These are phyloP conservation scores for Macrolepiota fuliginosa DNA, from an alignment of 768 basidiomycete species.

Conservation along the genomic window DNA sequence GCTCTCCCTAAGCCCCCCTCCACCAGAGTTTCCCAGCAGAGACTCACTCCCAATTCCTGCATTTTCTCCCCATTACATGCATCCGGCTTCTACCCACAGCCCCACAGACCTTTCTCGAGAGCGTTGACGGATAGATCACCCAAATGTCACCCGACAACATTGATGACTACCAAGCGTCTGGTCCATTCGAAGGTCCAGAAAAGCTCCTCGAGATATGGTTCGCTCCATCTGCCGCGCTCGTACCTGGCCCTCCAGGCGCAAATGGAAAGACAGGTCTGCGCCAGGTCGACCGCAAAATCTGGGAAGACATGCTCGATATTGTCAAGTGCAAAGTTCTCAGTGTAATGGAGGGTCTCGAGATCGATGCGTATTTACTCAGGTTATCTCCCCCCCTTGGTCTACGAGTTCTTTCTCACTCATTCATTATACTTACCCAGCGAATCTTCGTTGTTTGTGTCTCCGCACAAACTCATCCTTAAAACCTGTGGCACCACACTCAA, in stretches of 20 bases:
- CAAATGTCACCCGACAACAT: slow-evolving; percentile 30
- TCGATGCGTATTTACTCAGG: slow-evolving; percentile 97
- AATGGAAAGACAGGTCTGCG: slow-evolving; percentile 69
- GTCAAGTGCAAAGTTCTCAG: slow-evolving; percentile 97
- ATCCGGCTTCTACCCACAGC: slow-evolving; percentile 27
- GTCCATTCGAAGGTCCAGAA: slow-evolving; percentile 90
- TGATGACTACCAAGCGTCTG: slow-evolving; percentile 34
- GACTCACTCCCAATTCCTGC: slow-evolving; percentile 5
- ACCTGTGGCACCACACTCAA: slow-evolving; percentile 99
- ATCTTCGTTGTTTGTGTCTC: slow-evolving; percentile 93
- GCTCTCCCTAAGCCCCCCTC: not conserved
- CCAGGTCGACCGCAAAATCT: slow-evolving; percentile 67
- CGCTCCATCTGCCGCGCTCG: slow-evolving; percentile 65
- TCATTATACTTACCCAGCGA: slow-evolving; percentile 54
- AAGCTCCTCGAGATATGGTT: slow-evolving; percentile 99
- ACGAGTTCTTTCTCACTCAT: slow-evolving; percentile 11
- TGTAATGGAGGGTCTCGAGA: slow-evolving; percentile 82
- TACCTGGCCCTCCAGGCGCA: slow-evolving; percentile 41
- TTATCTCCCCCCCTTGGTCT: slow-evolving; percentile 33
- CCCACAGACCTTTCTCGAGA: slow-evolving; percentile 30
- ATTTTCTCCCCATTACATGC: slow-evolving; percentile 37
- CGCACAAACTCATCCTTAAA: slow-evolving; percentile 96
- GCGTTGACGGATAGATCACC: slow-evolving; percentile 44
- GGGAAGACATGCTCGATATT: slow-evolving; percentile 97
- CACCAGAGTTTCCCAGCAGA: slow-evolving; percentile 3